phyloP scores from a whole-genome alignment of 202 grass and related monocot genomes.

The Bolboschoenoplectus hybrid region DNA sequence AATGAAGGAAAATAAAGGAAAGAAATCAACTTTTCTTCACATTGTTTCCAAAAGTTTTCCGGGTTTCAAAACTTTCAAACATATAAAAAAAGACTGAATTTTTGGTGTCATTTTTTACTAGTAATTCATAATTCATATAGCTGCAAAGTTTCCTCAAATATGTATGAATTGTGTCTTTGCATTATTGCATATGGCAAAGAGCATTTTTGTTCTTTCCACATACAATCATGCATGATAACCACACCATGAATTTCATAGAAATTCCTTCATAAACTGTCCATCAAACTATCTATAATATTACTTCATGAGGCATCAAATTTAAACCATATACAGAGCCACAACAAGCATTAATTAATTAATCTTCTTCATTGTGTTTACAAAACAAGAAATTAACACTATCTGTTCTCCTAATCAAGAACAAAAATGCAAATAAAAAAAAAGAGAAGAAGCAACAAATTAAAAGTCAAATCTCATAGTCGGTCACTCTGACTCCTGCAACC shows the following conservation, averaged over 20 bases:
- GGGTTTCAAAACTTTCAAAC: no score
- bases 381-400: neutral
- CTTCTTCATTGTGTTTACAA: neutral
- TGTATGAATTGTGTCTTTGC: neutral
- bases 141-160: neutral
- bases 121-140: neutral
- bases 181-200: neutral
- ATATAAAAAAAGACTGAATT: no score
- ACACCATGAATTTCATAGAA: neutral
- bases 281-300: neutral
- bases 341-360: neutral
- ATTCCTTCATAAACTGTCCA: neutral
- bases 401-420: neutral
- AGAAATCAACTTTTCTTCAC: neutral
- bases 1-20: neutral
- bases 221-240: neutral
- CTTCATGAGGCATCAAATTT: neutral
- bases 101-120: no score
- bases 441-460: neutral
- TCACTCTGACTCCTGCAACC: conserved; percentile 82
- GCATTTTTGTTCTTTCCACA: neutral
- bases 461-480: neutral
- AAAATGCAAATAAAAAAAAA: no score
- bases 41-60: no score
- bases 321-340: neutral